phyloP scores from a whole-genome alignment of 352 stramenopile species.

The Pythium grandisporangium region DNA sequence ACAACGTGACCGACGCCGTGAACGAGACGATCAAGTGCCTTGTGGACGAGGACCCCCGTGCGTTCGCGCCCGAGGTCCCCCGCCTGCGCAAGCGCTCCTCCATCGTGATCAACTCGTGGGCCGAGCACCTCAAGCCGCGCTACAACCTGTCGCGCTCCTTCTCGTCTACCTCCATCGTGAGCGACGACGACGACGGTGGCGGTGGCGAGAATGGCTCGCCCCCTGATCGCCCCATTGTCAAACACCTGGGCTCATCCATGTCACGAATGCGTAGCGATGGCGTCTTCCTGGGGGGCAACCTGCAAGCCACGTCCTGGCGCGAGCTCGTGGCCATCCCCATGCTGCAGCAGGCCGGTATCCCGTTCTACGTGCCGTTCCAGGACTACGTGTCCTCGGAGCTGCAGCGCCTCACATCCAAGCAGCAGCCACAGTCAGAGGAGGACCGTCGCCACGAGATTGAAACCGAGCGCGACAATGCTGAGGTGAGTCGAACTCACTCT shows the following conservation, averaged over 20 bases:
- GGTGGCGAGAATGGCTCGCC: constrained; percentile 1
- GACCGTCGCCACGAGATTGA: constrained; percentile 55
- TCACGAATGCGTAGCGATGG: constrained; percentile 39
- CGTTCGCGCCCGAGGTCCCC: constrained; percentile 27
- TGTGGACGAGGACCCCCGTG: constrained; percentile 31
- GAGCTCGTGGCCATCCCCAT: constrained; percentile 63
- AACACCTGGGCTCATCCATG: constrained; percentile 29
- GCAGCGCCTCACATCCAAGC: constrained; percentile 23
- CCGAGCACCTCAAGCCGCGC: constrained; percentile 32
- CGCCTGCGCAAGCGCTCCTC: constrained; percentile 69
- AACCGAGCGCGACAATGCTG: constrained; percentile 47
- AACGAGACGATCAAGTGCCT: constrained; percentile 41
- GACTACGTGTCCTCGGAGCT: constrained; percentile 67
- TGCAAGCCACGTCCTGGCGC: constrained; percentile 63
- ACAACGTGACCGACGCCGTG: constrained; percentile 33
- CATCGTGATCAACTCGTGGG: constrained; percentile 67
- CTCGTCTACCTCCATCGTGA: constrained; percentile 48
- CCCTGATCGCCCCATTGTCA: constrained; percentile 23
- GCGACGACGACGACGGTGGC: constrained; percentile 10
- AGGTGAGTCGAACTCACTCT: too few species aligned
- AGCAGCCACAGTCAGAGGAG: constrained; percentile 6
- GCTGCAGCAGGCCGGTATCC: constrained; percentile 57
- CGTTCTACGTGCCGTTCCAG: constrained; percentile 65
- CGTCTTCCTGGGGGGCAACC: constrained; percentile 72
- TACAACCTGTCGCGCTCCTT: constrained; percentile 50